Base-by-base conservation (phyloP, 108 stramenopile species). In the Cylindrotheca fusiformis region DNA sequence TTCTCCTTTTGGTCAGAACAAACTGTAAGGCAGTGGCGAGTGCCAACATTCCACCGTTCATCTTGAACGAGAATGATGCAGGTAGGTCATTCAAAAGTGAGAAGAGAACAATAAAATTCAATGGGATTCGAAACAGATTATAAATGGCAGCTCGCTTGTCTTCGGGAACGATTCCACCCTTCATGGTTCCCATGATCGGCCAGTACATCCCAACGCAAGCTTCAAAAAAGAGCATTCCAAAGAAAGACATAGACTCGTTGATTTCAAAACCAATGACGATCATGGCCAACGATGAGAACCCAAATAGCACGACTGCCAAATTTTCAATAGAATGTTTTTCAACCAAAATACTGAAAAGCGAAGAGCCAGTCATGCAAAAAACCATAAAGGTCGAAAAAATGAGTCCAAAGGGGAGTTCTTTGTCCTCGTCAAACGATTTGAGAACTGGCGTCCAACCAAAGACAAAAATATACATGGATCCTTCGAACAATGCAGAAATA, bases 351-450 rank as follows among this genome's bases (percentile, higher is more conserved):
- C 76, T 73, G 73, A 96, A 97, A 8, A 96, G 55, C 21, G 87
- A 82, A 12, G 87, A 86, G 20, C 97, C 97, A 17, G 84, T 77
- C 93, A 97, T 94, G 56, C 95, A 94, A 61, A 67, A 92, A 17
- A 95, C 93, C 97, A 98, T 98, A 73, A 98, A 96, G 32, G 89
- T 86, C 0, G 91, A 77, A 80, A 98, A 98, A 33, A 98, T 90
- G 48, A 91, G 58, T 48, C 97, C 96, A 76, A 95, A 94, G 3
- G 96, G 96, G 22, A 96, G 68, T 19, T 84, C 82, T 0, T 66
- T 81, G 4, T 66, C 60, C 5, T 31, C 27, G 14, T 21, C 5
- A 25, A 60, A 61, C 0, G 65, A 25, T 49, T 67, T 66, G 22
- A 96, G 59, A 0, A 91, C 82, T 3, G 98, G 98, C 1, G 96